Conservation (phyloP, 352 stramenopile genomes). For the Thalassiosira hispida region DNA sequence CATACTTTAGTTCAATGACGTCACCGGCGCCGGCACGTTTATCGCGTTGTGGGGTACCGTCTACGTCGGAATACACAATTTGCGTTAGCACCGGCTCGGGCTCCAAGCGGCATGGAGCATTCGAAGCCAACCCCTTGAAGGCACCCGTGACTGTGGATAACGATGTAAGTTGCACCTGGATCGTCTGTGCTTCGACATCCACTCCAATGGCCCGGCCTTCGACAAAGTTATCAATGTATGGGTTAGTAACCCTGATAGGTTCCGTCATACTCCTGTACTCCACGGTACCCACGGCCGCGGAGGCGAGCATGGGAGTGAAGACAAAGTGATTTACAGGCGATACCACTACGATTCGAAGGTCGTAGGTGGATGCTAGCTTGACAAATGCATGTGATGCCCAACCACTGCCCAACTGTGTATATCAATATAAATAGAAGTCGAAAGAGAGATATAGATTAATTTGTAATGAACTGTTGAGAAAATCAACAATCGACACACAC, state of each 20-base stretch:
- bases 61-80: constrained; percentile 38
- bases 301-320: constrained; percentile 85
- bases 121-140: constrained; percentile 46
- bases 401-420: constrained; percentile 28
- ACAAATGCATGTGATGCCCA: constrained; percentile 52
- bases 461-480: no score
- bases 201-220: constrained; percentile 77
- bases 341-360: constrained; percentile 69
- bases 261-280: constrained; percentile 85
- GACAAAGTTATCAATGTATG: constrained; percentile 75
- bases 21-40: constrained; percentile 43
- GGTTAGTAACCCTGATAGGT: constrained; percentile 77
- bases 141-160: constrained; percentile 48
- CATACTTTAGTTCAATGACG: constrained; percentile 84
- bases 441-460: no score
- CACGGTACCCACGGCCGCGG: constrained; percentile 74
- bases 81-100: constrained; percentile 45
- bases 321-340: constrained; percentile 81
- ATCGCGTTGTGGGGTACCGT: constrained; percentile 48
- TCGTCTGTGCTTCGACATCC: constrained; percentile 60
- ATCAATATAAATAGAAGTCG: no score
- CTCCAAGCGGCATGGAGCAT: constrained; percentile 39
- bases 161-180: constrained; percentile 54
- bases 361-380: constrained; percentile 60
- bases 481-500: no score